Evolutionary conservation across 2,329 filamentous ascomycete genomes (phyloP).

Genomic region (Neurospora crassa): DNA sequence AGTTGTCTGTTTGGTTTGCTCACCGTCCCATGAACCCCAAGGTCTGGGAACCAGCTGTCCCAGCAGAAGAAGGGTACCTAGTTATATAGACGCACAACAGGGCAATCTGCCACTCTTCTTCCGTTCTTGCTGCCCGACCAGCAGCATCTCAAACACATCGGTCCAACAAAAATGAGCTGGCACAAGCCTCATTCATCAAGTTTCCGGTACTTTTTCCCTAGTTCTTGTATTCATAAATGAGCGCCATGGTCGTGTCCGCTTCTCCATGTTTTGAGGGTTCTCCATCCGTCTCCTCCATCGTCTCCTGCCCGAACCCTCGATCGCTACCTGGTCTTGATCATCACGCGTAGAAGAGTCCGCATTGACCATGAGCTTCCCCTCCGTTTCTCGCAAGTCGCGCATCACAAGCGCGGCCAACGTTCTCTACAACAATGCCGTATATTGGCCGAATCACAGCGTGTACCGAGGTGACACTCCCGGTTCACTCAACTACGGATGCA

Average conservation of each 20-base stretch:
- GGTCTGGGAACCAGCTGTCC: constrained; percentile 5
- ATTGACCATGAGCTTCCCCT: constrained; percentile 16
- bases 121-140: constrained; percentile 19
- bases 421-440: constrained; percentile 65
- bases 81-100: constrained; percentile 13
- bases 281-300: not conserved
- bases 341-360: not conserved
- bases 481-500: constrained; percentile 62
- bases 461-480: constrained; percentile 66
- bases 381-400: constrained; percentile 35
- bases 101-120: constrained; percentile 5
- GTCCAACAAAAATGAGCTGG: constrained; percentile 14
- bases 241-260: constrained; percentile 4
- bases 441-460: constrained; percentile 72
- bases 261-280: not conserved
- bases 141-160: constrained; percentile 12
- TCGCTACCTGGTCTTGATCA: not conserved
- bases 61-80: constrained; percentile 3
- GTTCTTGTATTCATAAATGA: constrained; percentile 8
- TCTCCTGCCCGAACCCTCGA: not conserved
- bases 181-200: constrained; percentile 7
- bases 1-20: constrained; percentile 6
- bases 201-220: constrained; percentile 7
- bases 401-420: constrained; percentile 37
- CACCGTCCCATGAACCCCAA: constrained; percentile 7